Evolutionary conservation across 148 eudicot genomes (phyloP), one percentile per base, ranked within the genome.

Genomic region (Vaccinium darrowii): DNA sequence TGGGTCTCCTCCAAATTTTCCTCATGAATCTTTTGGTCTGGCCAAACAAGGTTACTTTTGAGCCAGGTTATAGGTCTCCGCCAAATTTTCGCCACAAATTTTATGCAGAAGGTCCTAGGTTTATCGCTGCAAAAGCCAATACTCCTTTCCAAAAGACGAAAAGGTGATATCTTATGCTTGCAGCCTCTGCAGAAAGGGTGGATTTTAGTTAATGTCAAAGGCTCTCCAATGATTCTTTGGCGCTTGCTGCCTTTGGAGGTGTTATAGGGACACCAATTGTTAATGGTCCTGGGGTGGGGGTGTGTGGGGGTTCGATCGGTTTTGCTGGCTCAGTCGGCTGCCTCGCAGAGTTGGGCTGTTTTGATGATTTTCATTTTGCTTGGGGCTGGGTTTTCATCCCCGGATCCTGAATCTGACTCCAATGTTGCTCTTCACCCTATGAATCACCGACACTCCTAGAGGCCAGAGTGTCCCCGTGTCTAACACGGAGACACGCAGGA

Each of bases 1-100:
- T 65, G 33, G 72, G 30, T 65, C 69, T 63, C 33, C 30, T 62
- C 67, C 67, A 21, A 65, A 23, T 65, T 65, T 65, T 25, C 33
- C 5, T 13, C 3, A 25, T 14, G 72, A 25, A 23, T 23, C 15
- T 65, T 25, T 65, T 23, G 33, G 33, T 23, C 72, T 23, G 72
- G 72, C 72, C 72, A 65, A 63, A 63, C 30, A 63, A 63, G 72
- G 72, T 65, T 65, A 25, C 33, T 65, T 63, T 25, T 65, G 36
- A 25, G 72, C 72, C 72, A 65, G 72, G 72, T 25, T 65, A 65
- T 65, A 65, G 72, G 33, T 65, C 72, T 65, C 72, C 72, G 19
- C 67, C 67, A 21, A 23, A 25, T 65, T 23, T 65, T 65, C 5
- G 5, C 67, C 5, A 4, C 23, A 30, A 65, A 63, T 21, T 65